Percentiles rank a stretch among this genome's conserved stretches.
These are phyloP conservation scores for Gastrolobium bilobum DNA, from an alignment of 306 rosid species.

Conservation along the genomic window DNA sequence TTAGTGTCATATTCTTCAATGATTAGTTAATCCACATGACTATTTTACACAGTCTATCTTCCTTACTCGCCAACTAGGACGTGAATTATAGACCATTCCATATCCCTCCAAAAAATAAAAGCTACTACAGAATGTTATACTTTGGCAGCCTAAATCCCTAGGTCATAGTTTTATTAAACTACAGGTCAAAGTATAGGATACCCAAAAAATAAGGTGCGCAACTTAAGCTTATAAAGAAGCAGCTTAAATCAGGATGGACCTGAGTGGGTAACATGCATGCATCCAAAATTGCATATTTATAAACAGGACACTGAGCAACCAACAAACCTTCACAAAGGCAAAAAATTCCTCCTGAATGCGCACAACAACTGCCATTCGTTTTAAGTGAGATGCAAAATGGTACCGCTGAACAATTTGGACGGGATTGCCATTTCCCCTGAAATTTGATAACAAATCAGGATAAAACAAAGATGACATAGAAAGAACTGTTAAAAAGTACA, in stretches of 20 bases:
- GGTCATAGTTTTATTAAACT: constrained; percentile 23
- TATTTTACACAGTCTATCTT: constrained; percentile 13
- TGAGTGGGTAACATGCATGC: constrained; percentile 35
- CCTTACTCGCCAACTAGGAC: constrained; percentile 2
- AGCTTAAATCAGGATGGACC: constrained; percentile 21
- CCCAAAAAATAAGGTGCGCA: constrained; percentile 2
- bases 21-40: constrained; percentile 16
- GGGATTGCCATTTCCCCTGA: constrained; percentile 86
- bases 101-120: neutral
- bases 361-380: constrained; percentile 97
- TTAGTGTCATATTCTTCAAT: neutral
- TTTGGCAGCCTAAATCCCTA: neutral
- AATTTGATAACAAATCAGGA: constrained; percentile 38
- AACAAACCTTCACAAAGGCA: constrained; percentile 91
- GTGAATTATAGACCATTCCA: constrained; percentile 20
- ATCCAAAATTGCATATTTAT: constrained; percentile 19
- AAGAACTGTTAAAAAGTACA: neutral
- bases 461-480: constrained; percentile 26
- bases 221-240: constrained; percentile 23
- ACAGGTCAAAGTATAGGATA: neutral
- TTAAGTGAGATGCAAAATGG: constrained; percentile 95
- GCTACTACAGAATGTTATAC: neutral
- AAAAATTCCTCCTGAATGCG: constrained; percentile 92
- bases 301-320: constrained; percentile 31
- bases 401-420: constrained; percentile 97